Conservation (phyloP, 2,329 filamentous ascomycete genomes). For the Elsinoe necatrix region DNA sequence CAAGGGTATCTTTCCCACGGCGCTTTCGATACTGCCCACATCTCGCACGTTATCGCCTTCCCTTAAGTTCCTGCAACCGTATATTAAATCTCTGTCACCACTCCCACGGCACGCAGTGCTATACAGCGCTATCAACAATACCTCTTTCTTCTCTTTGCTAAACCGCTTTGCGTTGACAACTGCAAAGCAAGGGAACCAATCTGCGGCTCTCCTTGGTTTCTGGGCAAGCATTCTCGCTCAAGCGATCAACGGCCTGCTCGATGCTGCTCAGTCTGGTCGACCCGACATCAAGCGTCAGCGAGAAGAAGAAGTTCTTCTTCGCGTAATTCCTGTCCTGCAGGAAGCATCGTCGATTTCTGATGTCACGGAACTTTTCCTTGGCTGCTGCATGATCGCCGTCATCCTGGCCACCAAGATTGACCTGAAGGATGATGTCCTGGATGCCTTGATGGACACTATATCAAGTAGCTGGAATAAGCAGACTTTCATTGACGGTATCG, state of each 20-base stretch:
- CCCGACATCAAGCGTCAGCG: slow-evolving; percentile 68
- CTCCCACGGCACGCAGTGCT: slow-evolving; percentile 76
- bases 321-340: slow-evolving; percentile 60
- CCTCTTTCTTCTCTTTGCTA: slow-evolving; percentile 64
- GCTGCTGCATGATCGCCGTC: slow-evolving; percentile 83
- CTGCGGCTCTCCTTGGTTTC: slow-evolving; percentile 72
- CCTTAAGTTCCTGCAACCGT: slow-evolving; percentile 79
- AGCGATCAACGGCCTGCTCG: slow-evolving; percentile 72
- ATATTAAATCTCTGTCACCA: slow-evolving; percentile 65
- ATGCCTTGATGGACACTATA: slow-evolving; percentile 82
- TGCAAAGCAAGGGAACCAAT: slow-evolving; percentile 62
- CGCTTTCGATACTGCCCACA: slow-evolving; percentile 78
- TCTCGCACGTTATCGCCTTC: slow-evolving; percentile 54
- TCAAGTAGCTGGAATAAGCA: slow-evolving; percentile 67
- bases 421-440: slow-evolving; percentile 70
- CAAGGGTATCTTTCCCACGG: slow-evolving; percentile 71
- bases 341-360: slow-evolving; percentile 68
- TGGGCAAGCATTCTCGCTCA: slow-evolving; percentile 88
- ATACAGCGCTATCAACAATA: slow-evolving; percentile 71
- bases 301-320: slow-evolving; percentile 67
- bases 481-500: slow-evolving; percentile 63
- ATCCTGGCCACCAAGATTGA: slow-evolving; percentile 76
- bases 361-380: slow-evolving; percentile 70
- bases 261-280: slow-evolving; percentile 66
- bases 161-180: slow-evolving; percentile 72